phyloP scores from a whole-genome alignment of 1,139 yeast species.

The Geotrichum candidum region DNA sequence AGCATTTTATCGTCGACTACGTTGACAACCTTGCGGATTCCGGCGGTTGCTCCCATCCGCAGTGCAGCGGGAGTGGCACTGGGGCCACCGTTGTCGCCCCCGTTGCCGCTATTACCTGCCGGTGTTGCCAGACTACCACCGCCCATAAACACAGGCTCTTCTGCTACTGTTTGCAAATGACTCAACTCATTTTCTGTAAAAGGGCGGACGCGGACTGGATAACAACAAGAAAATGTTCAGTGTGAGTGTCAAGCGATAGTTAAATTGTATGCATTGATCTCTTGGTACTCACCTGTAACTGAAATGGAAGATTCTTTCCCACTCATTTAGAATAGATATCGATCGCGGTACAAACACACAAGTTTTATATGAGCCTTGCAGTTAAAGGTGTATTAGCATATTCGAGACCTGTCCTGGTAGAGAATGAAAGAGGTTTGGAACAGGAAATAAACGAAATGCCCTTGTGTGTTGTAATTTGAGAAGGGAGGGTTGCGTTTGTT shows the following conservation, averaged over 20 bases:
- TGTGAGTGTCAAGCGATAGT: background rate
- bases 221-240: background rate
- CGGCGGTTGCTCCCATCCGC: slow-evolving; percentile 37
- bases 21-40: slow-evolving; percentile 60
- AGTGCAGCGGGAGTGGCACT: slow-evolving; percentile 16
- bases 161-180: slow-evolving; percentile 35
- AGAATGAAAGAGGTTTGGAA: background rate
- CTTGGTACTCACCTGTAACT: slow-evolving; percentile 50
- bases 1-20: slow-evolving; percentile 87
- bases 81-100: slow-evolving; percentile 22
- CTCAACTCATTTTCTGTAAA: slow-evolving; percentile 56
- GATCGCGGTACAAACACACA: slow-evolving; percentile 4
- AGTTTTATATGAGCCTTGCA: background rate
- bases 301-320: slow-evolving; percentile 61
- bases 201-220: slow-evolving; percentile 61
- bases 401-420: background rate
- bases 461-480: background rate
- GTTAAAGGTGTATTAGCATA: background rate
- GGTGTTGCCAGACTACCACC: slow-evolving; percentile 45
- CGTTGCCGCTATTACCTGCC: slow-evolving; percentile 20
- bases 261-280: background rate
- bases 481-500: background rate
- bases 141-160: slow-evolving; percentile 44
- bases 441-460: background rate
- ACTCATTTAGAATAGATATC: background rate